Conservation (phyloP, 2,329 filamentous ascomycete species). For the Thermothelomyces thermophilus region DNA sequence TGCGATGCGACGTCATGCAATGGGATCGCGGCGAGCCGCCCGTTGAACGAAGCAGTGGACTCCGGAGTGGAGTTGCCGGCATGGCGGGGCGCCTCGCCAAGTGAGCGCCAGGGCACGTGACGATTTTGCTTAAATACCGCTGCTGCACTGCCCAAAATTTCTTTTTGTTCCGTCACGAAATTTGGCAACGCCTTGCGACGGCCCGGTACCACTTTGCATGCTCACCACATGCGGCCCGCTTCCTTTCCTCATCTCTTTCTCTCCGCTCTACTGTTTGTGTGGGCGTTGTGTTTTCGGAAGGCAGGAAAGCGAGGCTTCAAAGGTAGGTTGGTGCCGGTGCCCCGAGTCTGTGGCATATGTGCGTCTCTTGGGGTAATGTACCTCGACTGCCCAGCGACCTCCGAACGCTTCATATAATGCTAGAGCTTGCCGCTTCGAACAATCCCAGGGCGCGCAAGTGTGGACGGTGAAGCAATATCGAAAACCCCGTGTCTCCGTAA, state of each 20-base stretch:
- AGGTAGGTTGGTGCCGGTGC: background rate
- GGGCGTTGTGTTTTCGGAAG: background rate
- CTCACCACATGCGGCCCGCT: no score
- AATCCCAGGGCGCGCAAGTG: conserved; percentile 54
- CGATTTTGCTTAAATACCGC: background rate
- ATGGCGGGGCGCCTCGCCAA: conserved; percentile 13
- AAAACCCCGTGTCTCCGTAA: conserved; percentile 29
- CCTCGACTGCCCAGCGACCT: background rate
- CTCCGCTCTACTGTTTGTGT: background rate
- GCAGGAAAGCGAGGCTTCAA: background rate
- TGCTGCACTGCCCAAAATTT: background rate
- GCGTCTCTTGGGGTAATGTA: background rate
- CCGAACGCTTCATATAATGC: conserved; percentile 52
- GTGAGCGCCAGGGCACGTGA: conserved; percentile 22
- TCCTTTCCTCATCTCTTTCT: background rate
- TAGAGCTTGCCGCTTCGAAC: conserved; percentile 58
- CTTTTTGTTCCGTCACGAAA: background rate
- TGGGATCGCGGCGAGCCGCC: no score
- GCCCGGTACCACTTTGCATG: no score
- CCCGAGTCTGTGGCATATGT: background rate
- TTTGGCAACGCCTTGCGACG: background rate
- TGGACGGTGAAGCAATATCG: conserved; percentile 63
- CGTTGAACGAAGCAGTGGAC: background rate
- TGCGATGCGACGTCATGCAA: conserved; percentile 5
- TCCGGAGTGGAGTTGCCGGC: no score